A percentile compares a stretch with the other conserved stretches of the same genome.
Conservation (phyloP, 345 rosid genomes). For the Eutrema heterophyllum region DNA sequence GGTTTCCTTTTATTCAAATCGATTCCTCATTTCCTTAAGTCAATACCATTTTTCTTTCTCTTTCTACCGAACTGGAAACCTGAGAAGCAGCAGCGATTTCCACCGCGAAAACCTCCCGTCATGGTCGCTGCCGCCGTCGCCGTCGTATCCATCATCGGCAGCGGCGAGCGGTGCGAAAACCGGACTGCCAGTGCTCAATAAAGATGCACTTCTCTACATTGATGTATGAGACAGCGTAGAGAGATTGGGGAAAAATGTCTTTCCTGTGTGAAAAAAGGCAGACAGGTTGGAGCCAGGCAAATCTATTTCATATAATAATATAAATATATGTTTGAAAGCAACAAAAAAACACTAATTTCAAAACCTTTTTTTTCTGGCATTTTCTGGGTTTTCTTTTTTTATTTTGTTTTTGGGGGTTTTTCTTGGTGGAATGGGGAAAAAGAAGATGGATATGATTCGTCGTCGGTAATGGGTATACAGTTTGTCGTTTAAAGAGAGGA, state of each 20-base stretch:
- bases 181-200: not conserved
- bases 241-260: not conserved
- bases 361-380: not conserved
- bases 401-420: too few relatives aligned
- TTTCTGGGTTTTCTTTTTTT: not conserved
- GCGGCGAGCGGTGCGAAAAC: not conserved
- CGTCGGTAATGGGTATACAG: too few relatives aligned
- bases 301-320: not conserved
- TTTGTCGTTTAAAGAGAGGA: too few relatives aligned
- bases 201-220: not conserved
- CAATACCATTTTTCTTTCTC: not conserved
- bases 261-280: not conserved
- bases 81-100: not conserved
- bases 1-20: not conserved
- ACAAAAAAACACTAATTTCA: not conserved
- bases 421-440: not conserved
- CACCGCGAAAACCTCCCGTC: not conserved
- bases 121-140: not conserved
- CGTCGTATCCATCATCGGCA: not conserved
- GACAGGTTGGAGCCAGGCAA: not conserved
- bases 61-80: too few relatives aligned
- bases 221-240: not conserved
- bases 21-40: not conserved
- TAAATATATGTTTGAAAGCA: not conserved
- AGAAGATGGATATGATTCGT: too few relatives aligned